These are phyloP conservation scores for Cryptococcus sp. DNA, from an alignment of 1,284 basidiomycete genomes.

Conservation along the genomic window DNA sequence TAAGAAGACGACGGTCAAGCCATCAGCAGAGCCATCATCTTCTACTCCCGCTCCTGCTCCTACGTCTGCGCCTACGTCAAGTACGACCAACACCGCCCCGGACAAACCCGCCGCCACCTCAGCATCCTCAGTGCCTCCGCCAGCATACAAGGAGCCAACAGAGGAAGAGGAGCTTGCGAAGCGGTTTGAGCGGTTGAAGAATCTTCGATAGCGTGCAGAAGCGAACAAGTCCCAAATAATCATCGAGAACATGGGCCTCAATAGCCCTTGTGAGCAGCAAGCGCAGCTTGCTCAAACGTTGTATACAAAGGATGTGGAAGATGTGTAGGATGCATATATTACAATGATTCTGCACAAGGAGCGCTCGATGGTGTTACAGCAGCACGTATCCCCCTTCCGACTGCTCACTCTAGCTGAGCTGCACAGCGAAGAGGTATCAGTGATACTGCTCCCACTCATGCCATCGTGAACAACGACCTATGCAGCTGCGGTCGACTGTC, in stretches of 20 bases:
- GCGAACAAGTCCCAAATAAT: conserved; percentile 2
- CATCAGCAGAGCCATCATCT: conserved; percentile 4
- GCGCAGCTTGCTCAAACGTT: background rate
- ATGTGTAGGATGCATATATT: background rate
- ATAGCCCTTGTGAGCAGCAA: background rate
- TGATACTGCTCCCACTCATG: too few relatives aligned
- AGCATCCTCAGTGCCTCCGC: conserved; percentile 3
- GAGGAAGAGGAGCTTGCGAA: conserved; percentile 48
- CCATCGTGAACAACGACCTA: background rate
- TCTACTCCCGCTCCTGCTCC: conserved; percentile 1
- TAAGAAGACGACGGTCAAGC: background rate
- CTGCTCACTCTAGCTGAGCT: too few relatives aligned
- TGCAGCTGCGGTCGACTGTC: background rate
- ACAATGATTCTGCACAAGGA: background rate
- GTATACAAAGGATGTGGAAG: background rate
- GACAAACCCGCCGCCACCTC: background rate
- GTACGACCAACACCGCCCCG: too few relatives aligned
- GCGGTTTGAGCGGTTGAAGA: conserved; percentile 47
- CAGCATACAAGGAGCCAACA: conserved; percentile 30
- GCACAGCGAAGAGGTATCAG: too few relatives aligned
- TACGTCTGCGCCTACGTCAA: background rate
- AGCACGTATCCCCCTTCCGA: too few relatives aligned
- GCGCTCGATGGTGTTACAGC: background rate
- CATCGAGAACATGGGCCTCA: background rate
- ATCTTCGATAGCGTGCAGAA: conserved; percentile 16